phyloP scores from a whole-genome alignment of 2,329 filamentous ascomycete genomes.

The Sporothrix mexicana region DNA sequence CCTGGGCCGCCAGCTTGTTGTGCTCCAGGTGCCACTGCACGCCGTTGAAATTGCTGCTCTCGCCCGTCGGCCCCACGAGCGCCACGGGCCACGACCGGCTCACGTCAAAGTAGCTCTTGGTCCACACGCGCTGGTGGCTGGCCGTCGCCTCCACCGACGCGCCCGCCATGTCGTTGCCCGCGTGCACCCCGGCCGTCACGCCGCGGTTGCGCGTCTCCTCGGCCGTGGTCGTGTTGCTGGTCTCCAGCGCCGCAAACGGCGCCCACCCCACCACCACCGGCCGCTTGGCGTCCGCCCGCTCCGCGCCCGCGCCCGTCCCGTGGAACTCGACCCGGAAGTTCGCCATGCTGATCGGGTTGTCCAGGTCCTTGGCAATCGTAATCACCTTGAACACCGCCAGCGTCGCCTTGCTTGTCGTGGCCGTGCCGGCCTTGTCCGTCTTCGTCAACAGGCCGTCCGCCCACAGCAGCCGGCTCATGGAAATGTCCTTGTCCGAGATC shows the following conservation, averaged over 20 bases:
- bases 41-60: slow-evolving; percentile 25
- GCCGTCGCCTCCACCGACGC: not conserved
- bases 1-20: slow-evolving; percentile 27
- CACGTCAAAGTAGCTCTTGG: slow-evolving; percentile 28
- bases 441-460: slow-evolving; percentile 22
- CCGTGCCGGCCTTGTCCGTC: slow-evolving; percentile 1
- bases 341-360: slow-evolving; percentile 9
- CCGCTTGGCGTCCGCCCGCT: slow-evolving; percentile 9
- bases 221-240: slow-evolving; percentile 24
- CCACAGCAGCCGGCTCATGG: slow-evolving; percentile 33
- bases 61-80: not conserved
- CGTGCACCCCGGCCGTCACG: not conserved
- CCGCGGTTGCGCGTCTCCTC: slow-evolving; percentile 4
- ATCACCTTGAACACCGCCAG: slow-evolving; percentile 30
- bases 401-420: slow-evolving; percentile 24
- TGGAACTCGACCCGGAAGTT: slow-evolving; percentile 31
- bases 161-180: slow-evolving; percentile 13
- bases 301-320: slow-evolving; percentile 2
- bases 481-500: slow-evolving; percentile 18
- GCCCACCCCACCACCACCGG: slow-evolving; percentile 32
- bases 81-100: slow-evolving; percentile 25
- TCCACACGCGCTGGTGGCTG: slow-evolving; percentile 21
- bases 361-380: slow-evolving; percentile 27
- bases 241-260: slow-evolving; percentile 28
- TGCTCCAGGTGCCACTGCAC: slow-evolving; percentile 29